Conservation (phyloP, 371 early-diverging fungal genomes). For the Mortierella sp. region DNA sequence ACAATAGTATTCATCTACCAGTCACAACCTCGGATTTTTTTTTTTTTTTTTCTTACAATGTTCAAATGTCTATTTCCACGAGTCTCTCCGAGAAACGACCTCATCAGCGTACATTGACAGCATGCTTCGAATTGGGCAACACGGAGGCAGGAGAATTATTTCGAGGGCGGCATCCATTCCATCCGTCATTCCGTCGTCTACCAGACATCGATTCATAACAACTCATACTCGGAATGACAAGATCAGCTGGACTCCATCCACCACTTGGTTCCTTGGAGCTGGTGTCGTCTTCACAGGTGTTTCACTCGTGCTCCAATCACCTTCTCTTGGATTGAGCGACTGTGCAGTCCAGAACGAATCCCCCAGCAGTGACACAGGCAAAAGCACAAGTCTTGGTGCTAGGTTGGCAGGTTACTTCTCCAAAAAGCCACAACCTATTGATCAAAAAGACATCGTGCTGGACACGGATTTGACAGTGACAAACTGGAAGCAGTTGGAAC, state of each 20-base stretch:
- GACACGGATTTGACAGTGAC: slow-evolving; percentile 52
- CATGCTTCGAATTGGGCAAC: slow-evolving; percentile 49
- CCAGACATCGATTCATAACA: slow-evolving; percentile 11
- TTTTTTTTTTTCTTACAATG: not conserved
- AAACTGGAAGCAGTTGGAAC: slow-evolving; percentile 59
- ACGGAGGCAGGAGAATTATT: slow-evolving; percentile 12
- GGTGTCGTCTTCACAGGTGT: slow-evolving; percentile 44
- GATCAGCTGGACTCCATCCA: slow-evolving; percentile 9
- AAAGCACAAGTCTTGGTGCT: slow-evolving; percentile 15
- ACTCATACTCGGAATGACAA: not conserved
- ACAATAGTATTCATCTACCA: not conserved
- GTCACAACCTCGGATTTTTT: not conserved
- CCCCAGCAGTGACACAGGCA: not conserved
- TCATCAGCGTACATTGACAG: too few relatives aligned
- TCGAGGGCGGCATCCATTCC: slow-evolving; percentile 1
- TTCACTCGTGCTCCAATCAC: slow-evolving; percentile 36
- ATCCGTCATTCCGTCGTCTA: not conserved
- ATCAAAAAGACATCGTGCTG: slow-evolving; percentile 41
- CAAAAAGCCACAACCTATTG: slow-evolving; percentile 23
- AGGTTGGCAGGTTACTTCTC: slow-evolving; percentile 14
- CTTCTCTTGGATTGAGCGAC: slow-evolving; percentile 16
- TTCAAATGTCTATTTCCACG: not conserved
- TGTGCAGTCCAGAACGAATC: slow-evolving; percentile 33
- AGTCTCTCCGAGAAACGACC: slow-evolving; percentile 8
- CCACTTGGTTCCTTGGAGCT: slow-evolving; percentile 34